Evolutionary conservation across 2,329 filamentous ascomycete species (phyloP).

Genomic region (Bipolaris cookei): DNA sequence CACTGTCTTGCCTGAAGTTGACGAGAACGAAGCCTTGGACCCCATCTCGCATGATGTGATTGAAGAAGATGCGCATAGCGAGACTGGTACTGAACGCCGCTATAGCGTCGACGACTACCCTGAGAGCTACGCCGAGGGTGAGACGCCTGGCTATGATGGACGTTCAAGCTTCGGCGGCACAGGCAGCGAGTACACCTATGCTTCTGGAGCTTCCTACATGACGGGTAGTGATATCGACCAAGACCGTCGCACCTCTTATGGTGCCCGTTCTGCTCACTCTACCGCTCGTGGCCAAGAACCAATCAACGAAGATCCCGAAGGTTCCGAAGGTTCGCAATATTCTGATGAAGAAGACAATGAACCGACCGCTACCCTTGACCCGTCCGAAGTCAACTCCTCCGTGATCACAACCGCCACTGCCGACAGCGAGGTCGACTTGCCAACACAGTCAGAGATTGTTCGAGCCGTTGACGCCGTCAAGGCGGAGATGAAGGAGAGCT

Average conservation of each 20-base stretch:
- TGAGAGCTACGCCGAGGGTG: constrained; percentile 44
- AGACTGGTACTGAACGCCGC: constrained; percentile 51
- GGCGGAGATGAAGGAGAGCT: constrained; percentile 38
- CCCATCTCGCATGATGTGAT: constrained; percentile 31
- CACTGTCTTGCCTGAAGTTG: constrained; percentile 53
- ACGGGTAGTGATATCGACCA: constrained; percentile 54
- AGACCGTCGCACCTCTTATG: constrained; percentile 53
- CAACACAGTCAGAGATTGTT: constrained; percentile 43
- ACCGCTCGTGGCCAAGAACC: constrained; percentile 37
- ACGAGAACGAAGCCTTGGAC: constrained; percentile 42
- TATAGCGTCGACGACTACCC: constrained; percentile 47
- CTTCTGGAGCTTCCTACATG: constrained; percentile 56
- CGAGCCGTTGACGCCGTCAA: constrained; percentile 41
- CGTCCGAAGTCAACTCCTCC: constrained; percentile 34
- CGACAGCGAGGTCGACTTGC: constrained; percentile 29
- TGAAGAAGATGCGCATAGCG: constrained; percentile 43
- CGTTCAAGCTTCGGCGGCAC: constrained; percentile 51
- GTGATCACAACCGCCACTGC: constrained; percentile 33
- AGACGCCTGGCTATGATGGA: constrained; percentile 45
- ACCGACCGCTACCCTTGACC: constrained; percentile 32
- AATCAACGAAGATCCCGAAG: constrained; percentile 40
- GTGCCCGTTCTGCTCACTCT: constrained; percentile 46
- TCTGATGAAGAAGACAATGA: constrained; percentile 45
- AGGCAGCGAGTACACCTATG: constrained; percentile 55
- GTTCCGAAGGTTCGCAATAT: constrained; percentile 36